These are phyloP conservation scores for Aspergillus sp. DNA, from an alignment of 2,329 filamentous ascomycete species.

Conservation along the genomic window DNA sequence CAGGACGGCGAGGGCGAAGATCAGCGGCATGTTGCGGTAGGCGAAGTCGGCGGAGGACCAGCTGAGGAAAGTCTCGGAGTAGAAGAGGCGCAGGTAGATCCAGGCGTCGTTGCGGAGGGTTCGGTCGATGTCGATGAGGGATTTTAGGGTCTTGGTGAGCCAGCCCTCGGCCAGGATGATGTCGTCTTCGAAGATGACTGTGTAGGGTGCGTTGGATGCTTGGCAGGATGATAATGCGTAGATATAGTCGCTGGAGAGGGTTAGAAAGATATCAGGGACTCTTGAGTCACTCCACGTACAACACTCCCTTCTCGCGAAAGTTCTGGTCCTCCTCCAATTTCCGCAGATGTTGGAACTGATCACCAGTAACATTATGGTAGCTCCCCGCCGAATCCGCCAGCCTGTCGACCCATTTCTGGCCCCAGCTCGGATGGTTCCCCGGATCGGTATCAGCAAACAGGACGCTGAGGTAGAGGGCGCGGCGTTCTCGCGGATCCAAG, in stretches of 20 bases:
- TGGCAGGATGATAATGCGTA: slow-evolving; percentile 21
- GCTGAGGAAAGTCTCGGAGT: slow-evolving; percentile 20
- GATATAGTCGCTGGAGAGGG: slow-evolving; percentile 17
- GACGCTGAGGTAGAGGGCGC: slow-evolving; percentile 12
- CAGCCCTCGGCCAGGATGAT: slow-evolving; percentile 30
- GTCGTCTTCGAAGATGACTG: slow-evolving; percentile 29
- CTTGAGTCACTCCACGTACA: slow-evolving; percentile 11
- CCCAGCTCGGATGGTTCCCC: slow-evolving; percentile 15
- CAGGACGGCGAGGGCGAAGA: slow-evolving; percentile 12
- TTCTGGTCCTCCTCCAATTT: slow-evolving; percentile 16
- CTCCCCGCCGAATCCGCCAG: slow-evolving; percentile 9
- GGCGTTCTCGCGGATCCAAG: slow-evolving; percentile 12
- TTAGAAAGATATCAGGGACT: slow-evolving; percentile 1
- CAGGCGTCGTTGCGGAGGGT: slow-evolving; percentile 7
- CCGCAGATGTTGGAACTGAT: slow-evolving; percentile 12
- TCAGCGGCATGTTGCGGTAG: slow-evolving; percentile 14
- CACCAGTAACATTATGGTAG: slow-evolving; percentile 14
- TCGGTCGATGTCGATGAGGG: slow-evolving; percentile 7
- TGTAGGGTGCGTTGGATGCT: slow-evolving; percentile 21
- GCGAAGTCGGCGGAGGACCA: slow-evolving; percentile 17
- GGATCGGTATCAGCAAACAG: slow-evolving; percentile 18
- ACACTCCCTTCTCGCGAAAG: slow-evolving; percentile 24
- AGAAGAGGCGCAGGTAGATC: slow-evolving; percentile 26
- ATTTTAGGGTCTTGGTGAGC: slow-evolving; percentile 21
- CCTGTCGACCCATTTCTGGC: slow-evolving; percentile 14